Base-by-base conservation (phyloP, 495 filamentous ascomycete species). In the Aspergillus cavernicola region DNA sequence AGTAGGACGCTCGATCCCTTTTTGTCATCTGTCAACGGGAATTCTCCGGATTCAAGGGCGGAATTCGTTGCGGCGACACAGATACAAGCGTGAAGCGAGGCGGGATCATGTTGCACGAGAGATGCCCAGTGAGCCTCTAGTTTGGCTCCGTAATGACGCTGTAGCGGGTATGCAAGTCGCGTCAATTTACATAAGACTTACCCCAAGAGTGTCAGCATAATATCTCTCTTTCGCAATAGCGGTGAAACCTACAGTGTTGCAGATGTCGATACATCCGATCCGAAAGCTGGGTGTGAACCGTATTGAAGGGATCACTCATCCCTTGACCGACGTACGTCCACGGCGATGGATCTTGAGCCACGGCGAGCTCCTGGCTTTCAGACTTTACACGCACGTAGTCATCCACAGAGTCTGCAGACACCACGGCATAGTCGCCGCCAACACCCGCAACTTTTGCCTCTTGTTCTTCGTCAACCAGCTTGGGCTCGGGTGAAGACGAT, bases 251-350 rank as follows among this genome's bases (percentile, higher is more conserved):
- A 77, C 74, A 77, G 38, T 63, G 65, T 49, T 72, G 67, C 22
- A 77, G 56, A 52, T 77, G 69, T 22, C 67, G 66, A 58, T 67
- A 64, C 68, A 74, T 75, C 11, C 71, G 64, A 56, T 73, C 71
- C 22, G 72, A 70, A 4, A 77, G 59, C 40, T 60, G 66, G 1
- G 72, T 73, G 61, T 74, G 74, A 24, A 62, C 61, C 44, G 66
- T 65, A 50, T 67, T 63, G 48, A 77, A 77, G 9, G 74, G 72
- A 52, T 77, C 74, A 35, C 59, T 59, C n/a, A 58, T 65, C 6
- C 71, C 71, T 20, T 63, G 60, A 31, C 68, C 68, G 7, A 73
- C 15, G 58, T 60, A 64, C 11, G 52, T 44, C 61, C 65, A 70
- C 28, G 61, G 64, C 19, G 62, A 52, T 16, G 44, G 8, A 20